These are phyloP conservation scores for Penicillium chermesinum DNA, from an alignment of 495 filamentous ascomycete species.

Conservation along the genomic window DNA sequence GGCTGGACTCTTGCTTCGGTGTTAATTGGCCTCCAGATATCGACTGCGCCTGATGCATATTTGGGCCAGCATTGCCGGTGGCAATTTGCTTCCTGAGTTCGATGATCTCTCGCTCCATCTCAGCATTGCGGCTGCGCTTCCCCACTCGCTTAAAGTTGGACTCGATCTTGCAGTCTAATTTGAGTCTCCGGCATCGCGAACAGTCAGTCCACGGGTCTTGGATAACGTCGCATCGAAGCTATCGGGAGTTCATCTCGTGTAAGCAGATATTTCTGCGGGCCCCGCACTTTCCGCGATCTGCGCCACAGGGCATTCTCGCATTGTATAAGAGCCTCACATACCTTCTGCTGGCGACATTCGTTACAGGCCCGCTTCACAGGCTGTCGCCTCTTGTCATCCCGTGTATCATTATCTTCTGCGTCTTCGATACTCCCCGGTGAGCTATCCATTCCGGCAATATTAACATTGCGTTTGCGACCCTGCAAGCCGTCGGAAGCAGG, in stretches of 20 bases:
- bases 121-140: conserved; percentile 84
- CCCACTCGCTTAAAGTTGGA: conserved; percentile 90
- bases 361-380: conserved; percentile 89
- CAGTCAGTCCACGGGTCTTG: conserved; percentile 80
- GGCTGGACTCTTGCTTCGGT: conserved; percentile 49
- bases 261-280: neutral
- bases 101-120: conserved; percentile 72
- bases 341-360: conserved; percentile 94
- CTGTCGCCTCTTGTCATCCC: conserved; percentile 59
- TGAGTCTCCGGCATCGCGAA: conserved; percentile 77
- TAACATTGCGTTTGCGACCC: conserved; percentile 43
- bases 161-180: conserved; percentile 86
- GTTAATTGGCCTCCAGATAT: conserved; percentile 46
- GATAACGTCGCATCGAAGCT: conserved; percentile 87
- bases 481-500: conserved; percentile 30
- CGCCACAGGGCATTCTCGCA: conserved; percentile 4
- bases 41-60: conserved; percentile 44
- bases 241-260: conserved; percentile 9
- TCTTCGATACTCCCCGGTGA: conserved; percentile 68
- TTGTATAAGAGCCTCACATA: conserved; percentile 30
- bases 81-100: conserved; percentile 67
- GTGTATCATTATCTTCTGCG: conserved; percentile 53
- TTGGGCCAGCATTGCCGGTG: conserved; percentile 21
- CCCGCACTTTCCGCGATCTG: neutral
- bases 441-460: conserved; percentile 53